Evolutionary conservation across 768 basidiomycete genomes (phyloP).

Genomic region (Crucibulum laeve): DNA sequence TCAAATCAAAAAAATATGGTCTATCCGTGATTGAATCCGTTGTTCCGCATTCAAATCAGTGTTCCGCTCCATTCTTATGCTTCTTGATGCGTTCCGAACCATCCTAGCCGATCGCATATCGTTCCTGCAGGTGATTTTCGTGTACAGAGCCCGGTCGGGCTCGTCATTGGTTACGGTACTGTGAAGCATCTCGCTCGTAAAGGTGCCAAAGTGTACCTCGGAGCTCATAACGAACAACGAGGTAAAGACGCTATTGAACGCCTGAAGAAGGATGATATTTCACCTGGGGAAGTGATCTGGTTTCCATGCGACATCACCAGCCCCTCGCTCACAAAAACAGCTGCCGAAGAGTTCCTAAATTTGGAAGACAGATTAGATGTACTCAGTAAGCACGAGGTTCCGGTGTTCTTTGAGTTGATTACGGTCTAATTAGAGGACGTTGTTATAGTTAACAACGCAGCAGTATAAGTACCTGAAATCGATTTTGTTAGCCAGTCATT

Average conservation of each 20-base stretch:
- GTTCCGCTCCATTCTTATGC: too few species aligned
- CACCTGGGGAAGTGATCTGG: conserved; percentile 8
- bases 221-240: conserved; percentile 33
- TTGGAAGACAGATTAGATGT: conserved; percentile 11
- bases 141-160: too few species aligned
- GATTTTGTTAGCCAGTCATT: background rate
- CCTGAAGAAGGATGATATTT: conserved; percentile 5
- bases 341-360: conserved; percentile 10
- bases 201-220: conserved; percentile 52
- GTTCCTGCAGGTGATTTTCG: too few species aligned
- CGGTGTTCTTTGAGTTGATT: background rate
- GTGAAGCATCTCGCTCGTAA: too few species aligned
- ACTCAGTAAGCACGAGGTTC: conserved; percentile 5
- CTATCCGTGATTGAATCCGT: too few species aligned
- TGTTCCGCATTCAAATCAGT: too few species aligned
- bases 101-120: too few species aligned
- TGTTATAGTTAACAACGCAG: conserved; percentile 6
- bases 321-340: conserved; percentile 3
- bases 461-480: background rate
- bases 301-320: conserved; percentile 7
- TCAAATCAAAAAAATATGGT: too few species aligned
- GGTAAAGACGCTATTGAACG: conserved; percentile 13
- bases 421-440: background rate
- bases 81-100: too few species aligned
- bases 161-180: too few species aligned